Evolutionary conservation across 441 rosid species (phyloP), one percentile per base, ranked within the genome.

Genomic region (Kokia cookei): DNA sequence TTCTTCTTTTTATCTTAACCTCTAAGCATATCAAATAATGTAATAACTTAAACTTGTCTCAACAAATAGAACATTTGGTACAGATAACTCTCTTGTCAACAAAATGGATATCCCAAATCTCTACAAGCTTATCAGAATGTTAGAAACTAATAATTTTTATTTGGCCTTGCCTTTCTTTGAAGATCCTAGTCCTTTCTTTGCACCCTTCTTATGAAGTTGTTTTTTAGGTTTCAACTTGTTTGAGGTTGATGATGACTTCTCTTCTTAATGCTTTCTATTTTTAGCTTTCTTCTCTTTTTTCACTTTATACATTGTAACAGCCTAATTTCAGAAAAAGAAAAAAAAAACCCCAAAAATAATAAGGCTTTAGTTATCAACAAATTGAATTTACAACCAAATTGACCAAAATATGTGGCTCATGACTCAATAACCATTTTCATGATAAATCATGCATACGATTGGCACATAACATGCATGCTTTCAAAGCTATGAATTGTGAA

Each of bases 171-270:
- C 83, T 65, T 77, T 86, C 78, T 81, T 86, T 12, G 80, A 64
- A 14, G 76, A 65, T 7, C 15, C 81, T 7, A 83, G 37, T 14
- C 86, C 77, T 72, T 85, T 87, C 78, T 82, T 88, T 29, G 57
- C 22, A 4, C 71, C 35, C 75, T 88, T 89, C 90, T 89, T 89
- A 69, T 82, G 78, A 32, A 77, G 74, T 32, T 82, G 82, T 76
- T 69, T 84, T 76, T 83, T 89, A 2, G 93, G 90, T 85, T 90
- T 95, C 83, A 93, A 80, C 85, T 91, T 91, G 81, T 79, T 87
- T 29, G 88, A 64, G 63, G 76, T 75, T 35, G 88, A 83, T n/a
- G 89, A 81, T 14, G 84, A 61, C 51, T 76, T 78, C 37, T 79
- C 85, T 73, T 69, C 81, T 43, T 81, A 76, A 65, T 74, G 76